Conservation (phyloP, 2,329 filamentous ascomycete genomes). For the Verticillium nubilum region DNA sequence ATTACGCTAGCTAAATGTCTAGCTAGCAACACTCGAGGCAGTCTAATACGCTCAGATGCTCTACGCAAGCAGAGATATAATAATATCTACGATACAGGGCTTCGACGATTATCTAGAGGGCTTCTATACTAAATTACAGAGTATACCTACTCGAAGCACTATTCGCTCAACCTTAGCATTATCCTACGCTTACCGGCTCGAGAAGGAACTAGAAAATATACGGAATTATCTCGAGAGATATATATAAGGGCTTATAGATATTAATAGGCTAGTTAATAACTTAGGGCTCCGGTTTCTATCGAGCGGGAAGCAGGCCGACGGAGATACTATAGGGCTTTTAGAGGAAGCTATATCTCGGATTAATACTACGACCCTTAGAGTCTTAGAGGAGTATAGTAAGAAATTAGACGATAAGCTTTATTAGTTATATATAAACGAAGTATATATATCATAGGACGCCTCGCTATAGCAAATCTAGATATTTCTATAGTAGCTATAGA, state of each 20-base stretch:
- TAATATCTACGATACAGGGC: background rate
- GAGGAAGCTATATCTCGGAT: background rate
- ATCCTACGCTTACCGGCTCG: background rate
- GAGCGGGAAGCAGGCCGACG: background rate
- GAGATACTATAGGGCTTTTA: background rate
- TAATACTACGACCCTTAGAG: background rate
- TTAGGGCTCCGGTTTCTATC: background rate
- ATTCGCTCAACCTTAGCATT: background rate
- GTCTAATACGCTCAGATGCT: background rate
- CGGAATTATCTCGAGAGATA: background rate
- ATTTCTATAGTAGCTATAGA: background rate
- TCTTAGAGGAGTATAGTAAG: background rate
- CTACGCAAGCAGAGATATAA: background rate
- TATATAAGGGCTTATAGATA: background rate
- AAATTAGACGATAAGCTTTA: background rate
- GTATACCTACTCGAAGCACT: background rate
- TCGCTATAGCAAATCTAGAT: background rate
- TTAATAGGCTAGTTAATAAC: background rate
- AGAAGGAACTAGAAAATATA: background rate
- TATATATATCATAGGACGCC: background rate
- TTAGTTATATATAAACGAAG: background rate
- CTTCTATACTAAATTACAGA: too few species aligned
- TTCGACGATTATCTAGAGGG: constrained; percentile 1
- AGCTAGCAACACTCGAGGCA: too few species aligned
- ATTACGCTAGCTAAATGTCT: background rate